These are phyloP conservation scores for Neofusicoccum parvum DNA, from an alignment of 2,329 filamentous ascomycete species.

Conservation along the genomic window DNA sequence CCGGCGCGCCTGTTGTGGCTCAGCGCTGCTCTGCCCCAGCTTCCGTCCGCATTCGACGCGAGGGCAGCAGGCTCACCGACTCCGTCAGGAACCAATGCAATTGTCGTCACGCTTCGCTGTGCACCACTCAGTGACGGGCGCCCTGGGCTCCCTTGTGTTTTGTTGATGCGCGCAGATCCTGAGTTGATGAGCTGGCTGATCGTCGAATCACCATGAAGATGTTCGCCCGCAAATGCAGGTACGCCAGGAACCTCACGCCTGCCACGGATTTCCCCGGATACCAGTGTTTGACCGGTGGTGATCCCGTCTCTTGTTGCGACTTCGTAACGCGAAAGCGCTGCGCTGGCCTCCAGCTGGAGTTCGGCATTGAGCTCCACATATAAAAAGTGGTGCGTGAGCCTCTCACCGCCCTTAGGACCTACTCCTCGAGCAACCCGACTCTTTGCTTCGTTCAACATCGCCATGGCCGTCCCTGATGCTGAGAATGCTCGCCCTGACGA, in stretches of 20 bases:
- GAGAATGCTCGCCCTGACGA: slow-evolving; percentile 21
- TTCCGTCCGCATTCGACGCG: not conserved
- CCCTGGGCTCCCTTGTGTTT: not conserved
- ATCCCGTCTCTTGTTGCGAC: not conserved
- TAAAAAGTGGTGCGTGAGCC: slow-evolving; percentile 21
- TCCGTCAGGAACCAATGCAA: not conserved
- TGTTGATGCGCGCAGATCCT: slow-evolving; percentile 4
- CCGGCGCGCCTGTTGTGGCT: not conserved
- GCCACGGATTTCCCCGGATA: not conserved
- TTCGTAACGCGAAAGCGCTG: not conserved
- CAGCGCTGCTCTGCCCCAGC: not conserved
- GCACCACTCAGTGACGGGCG: no score
- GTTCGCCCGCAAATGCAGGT: slow-evolving; percentile 3
- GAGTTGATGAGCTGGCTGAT: slow-evolving; percentile 13
- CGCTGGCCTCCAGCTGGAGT: slow-evolving; percentile 18
- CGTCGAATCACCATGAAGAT: slow-evolving; percentile 8
- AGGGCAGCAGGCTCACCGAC: not conserved
- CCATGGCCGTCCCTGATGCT: slow-evolving; percentile 1
- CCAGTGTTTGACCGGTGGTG: not conserved
- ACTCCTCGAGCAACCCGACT: not conserved
- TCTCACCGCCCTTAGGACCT: slow-evolving; percentile 16
- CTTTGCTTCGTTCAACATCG: slow-evolving; percentile 5
- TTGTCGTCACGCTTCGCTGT: not conserved
- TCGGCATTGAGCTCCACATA: slow-evolving; percentile 19
- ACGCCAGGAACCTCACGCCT: not conserved